phyloP scores from a whole-genome alignment of 371 early-diverging fungal genomes.

The Apophysomyces elegans region DNA sequence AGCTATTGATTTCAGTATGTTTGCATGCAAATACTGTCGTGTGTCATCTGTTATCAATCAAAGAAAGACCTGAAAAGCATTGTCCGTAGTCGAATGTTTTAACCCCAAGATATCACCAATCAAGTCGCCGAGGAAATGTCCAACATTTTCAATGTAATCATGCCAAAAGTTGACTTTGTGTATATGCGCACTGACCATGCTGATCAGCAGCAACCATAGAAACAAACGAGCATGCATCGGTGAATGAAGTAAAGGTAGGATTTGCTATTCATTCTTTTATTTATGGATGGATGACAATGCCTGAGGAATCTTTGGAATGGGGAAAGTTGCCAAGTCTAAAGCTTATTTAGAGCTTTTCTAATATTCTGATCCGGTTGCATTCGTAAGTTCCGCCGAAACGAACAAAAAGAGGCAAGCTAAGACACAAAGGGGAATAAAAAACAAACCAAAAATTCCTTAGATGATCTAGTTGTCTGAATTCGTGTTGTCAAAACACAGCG shows the following conservation, averaged over 20 bases:
- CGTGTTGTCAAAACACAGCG: too few species aligned
- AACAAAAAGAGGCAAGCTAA: too few species aligned
- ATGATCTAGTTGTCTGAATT: too few species aligned
- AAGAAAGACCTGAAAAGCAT: neutral
- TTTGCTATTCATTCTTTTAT: neutral
- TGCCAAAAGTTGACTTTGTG: neutral
- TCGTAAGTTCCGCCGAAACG: neutral
- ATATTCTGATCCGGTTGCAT: constrained; percentile 1
- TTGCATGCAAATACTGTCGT: neutral
- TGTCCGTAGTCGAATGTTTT: neutral
- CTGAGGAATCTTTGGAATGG: constrained; percentile 8
- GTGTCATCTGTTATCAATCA: too few species aligned
- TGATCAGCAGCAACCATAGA: neutral
- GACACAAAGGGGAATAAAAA: too few species aligned
- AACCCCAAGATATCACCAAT: neutral
- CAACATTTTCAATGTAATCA: neutral
- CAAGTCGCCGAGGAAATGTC: neutral
- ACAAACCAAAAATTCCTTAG: too few species aligned
- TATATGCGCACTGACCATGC: neutral
- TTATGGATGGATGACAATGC: neutral
- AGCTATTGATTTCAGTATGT: neutral
- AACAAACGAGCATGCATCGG: neutral
- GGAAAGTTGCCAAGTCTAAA: neutral
- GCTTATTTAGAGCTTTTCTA: neutral
- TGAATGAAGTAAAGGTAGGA: neutral